phyloP scores from a whole-genome alignment of 1,139 yeast genomes.

The Saccharomyces uvarum region DNA sequence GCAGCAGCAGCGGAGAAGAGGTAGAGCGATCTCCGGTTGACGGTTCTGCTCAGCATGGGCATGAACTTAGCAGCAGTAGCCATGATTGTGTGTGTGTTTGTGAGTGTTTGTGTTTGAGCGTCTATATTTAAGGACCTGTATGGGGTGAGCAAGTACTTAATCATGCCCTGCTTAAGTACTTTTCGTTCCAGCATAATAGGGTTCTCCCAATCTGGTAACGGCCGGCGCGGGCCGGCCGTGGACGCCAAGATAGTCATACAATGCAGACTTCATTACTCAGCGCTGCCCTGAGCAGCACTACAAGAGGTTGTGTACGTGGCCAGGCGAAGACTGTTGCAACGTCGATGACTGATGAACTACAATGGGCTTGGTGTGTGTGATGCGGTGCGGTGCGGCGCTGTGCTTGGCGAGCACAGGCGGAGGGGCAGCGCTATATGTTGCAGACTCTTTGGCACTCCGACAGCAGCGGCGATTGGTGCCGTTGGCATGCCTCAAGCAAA shows the following conservation, averaged over 20 bases:
- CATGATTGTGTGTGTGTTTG: background rate
- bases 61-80: slow-evolving; percentile 5
- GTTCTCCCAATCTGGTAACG: background rate
- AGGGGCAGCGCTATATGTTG: too few species aligned
- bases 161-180: background rate
- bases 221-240: background rate
- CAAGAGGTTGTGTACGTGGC: background rate
- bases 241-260: background rate
- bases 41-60: slow-evolving; percentile 8
- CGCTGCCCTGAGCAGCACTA: background rate
- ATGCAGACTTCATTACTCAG: background rate
- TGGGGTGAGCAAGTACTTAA: background rate
- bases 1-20: slow-evolving; percentile 18
- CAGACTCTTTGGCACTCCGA: too few species aligned
- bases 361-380: too few species aligned
- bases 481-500: too few species aligned
- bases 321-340: too few species aligned
- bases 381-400: too few species aligned
- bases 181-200: background rate
- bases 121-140: background rate
- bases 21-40: slow-evolving; percentile 13
- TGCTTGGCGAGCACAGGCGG: too few species aligned
- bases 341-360: too few species aligned
- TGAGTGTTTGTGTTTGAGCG: background rate
- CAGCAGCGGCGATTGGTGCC: too few species aligned